Evolutionary conservation across 805 yeast genomes (phyloP).

Genomic region (Wickerhamomyces ciferrii): DNA sequence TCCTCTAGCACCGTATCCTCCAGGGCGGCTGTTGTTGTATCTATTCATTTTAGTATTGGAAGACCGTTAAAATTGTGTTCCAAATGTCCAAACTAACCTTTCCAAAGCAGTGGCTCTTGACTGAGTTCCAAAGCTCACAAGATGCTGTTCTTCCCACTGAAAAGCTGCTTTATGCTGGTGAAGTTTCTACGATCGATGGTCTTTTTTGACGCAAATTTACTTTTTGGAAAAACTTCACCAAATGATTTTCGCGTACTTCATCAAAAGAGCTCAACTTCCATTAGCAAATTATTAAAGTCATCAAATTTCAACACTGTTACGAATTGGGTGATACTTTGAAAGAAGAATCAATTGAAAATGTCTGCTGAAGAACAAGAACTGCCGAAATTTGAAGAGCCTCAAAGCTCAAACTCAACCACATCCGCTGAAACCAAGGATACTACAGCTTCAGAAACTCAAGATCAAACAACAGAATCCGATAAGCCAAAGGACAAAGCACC

Average conservation of each 20-base stretch:
- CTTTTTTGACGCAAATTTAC: neutral
- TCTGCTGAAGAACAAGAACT: neutral
- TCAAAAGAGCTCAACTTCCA: too few species aligned
- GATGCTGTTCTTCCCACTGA: neutral
- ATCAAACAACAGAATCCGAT: neutral
- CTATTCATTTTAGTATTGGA: conserved; percentile 1
- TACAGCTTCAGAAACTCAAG: neutral
- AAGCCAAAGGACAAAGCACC: neutral
- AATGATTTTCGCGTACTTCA: neutral
- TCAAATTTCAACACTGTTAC: too few species aligned
- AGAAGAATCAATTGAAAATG: neutral
- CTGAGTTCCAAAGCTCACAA: neutral
- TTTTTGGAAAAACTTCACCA: neutral
- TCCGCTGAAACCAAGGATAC: neutral
- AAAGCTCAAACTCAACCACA: neutral
- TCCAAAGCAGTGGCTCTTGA: too few species aligned
- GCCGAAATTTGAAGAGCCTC: neutral
- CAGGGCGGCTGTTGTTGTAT: neutral
- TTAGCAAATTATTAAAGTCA: too few species aligned
- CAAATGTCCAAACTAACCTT: conserved; percentile 1
- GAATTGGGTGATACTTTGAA: too few species aligned
- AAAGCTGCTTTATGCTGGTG: neutral
- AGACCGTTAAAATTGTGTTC: neutral
- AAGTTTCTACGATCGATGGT: neutral
- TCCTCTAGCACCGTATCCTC: neutral